Evolutionary conservation across 1,139 yeast species (phyloP), one percentile per base, ranked within the genome.

Genomic region (Starmera stellimalicola): DNA sequence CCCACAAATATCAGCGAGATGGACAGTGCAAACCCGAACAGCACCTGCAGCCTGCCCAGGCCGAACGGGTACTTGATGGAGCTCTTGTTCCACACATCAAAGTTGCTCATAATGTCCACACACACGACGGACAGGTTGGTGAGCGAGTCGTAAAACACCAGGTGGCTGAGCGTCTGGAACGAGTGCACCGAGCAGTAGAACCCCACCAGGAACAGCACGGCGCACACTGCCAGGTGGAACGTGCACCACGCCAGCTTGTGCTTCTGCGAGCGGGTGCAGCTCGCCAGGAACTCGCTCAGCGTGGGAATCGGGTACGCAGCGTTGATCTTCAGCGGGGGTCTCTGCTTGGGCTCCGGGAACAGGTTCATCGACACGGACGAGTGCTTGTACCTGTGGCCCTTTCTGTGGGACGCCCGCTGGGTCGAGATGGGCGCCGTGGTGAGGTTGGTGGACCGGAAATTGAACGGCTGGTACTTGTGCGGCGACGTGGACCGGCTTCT

Each of bases 311-410:
- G 91, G 41, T 77, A 70, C 39, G 82, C 76, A 31, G 79, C 78
- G 1, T 95, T 94, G 23, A 87, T 70, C 33, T 79, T 73, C 33
- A 74, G 60, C 2, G 87, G 77, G 10, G 81, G 77, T 29, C 77
- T 64, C 12, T 75, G 77, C 7, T 87, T 79, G 1, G 96, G 95
- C 51, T 88, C 97, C 52, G 84, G 95, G 55, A 91, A 91, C 53
- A 88, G 71, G 54, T 91, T 91, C 91, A 91, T 82, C 4, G 95
- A 83, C 6, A 91, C 95, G n/a, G 96, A 85, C 6, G 96, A 85
- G 43, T 91, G 97, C 54, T 91, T 91, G 53, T 91, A 91, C 47
- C 88, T 73, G 58, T 91, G 98, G 9, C 98, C 97, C 43, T 88
- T 78, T 62, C 97, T 74, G 50, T 84, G 93, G 0, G 82, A 76